Conservation (phyloP, 2,329 filamentous ascomycete genomes). For the Paecilomyces sp. region DNA sequence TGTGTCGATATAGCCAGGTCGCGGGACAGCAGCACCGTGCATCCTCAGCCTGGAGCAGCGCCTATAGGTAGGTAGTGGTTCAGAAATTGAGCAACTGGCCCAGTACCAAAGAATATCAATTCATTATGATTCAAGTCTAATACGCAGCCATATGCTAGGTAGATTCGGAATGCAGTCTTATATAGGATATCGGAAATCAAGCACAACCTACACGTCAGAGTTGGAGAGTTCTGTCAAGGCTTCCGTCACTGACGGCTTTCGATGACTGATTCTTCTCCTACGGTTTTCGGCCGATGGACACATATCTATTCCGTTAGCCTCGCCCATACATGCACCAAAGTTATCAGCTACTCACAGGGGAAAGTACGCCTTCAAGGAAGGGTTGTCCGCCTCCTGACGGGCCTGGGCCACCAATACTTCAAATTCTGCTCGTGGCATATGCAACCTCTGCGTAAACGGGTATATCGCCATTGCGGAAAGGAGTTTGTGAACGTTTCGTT, state of each 20-base stretch:
- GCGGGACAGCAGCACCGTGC: not conserved
- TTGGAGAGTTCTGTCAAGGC: not conserved
- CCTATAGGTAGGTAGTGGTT: not conserved
- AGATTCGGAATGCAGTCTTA: not conserved
- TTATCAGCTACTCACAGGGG: conserved; percentile 29
- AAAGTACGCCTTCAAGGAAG: conserved; percentile 36
- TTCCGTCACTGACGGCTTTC: not conserved
- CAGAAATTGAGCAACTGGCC: not conserved
- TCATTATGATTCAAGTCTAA: not conserved
- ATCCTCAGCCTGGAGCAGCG: not conserved
- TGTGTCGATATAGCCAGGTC: not conserved
- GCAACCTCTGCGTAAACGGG: conserved; percentile 35
- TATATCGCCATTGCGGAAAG: conserved; percentile 37
- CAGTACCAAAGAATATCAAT: not conserved
- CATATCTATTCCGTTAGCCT: conserved; percentile 28
- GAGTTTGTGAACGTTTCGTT: conserved; percentile 28
- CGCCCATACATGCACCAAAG: not conserved
- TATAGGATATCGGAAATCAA: not conserved
- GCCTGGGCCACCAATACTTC: conserved; percentile 29
- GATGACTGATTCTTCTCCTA: conserved; percentile 1
- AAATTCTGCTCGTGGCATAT: conserved; percentile 34
- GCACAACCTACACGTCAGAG: not conserved
- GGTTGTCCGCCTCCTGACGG: conserved; percentile 29
- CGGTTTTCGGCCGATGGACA: conserved; percentile 36
- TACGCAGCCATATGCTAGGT: not conserved